These are phyloP conservation scores for Fonsecaea multimorphosa DNA, from an alignment of 2,329 filamentous ascomycete species.

Conservation along the genomic window DNA sequence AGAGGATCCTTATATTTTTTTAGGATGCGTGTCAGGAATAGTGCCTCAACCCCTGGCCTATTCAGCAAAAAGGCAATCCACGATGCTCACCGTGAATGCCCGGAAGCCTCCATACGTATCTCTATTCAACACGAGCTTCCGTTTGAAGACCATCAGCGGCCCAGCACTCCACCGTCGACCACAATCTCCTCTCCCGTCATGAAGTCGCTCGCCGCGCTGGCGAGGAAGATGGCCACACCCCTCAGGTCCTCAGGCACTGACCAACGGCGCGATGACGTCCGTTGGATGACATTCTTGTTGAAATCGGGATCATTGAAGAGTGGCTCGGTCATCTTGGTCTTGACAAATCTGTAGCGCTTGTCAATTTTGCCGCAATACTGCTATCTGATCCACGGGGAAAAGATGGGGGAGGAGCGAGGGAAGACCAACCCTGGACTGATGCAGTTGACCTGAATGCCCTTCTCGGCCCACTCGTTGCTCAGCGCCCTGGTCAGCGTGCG, in stretches of 20 bases:
- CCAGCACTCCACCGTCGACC: slow-evolving; percentile 19
- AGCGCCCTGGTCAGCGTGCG: background rate
- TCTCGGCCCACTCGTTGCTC: background rate
- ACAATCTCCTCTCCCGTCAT: slow-evolving; percentile 21
- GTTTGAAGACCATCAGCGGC: too few relatives aligned
- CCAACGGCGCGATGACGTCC: slow-evolving; percentile 16
- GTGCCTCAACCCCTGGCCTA: too few relatives aligned
- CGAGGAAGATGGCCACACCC: slow-evolving; percentile 17
- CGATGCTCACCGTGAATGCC: too few relatives aligned
- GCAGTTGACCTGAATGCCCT: slow-evolving; percentile 11
- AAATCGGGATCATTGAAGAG: slow-evolving; percentile 13
- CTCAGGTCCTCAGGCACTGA: slow-evolving; percentile 15
- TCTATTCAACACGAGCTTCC: too few relatives aligned
- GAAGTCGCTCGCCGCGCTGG: slow-evolving; percentile 21
- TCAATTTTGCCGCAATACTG: too few relatives aligned
- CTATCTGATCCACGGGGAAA: too few relatives aligned
- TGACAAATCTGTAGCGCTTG: too few relatives aligned
- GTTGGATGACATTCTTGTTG: slow-evolving; percentile 12
- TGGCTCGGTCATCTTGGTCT: slow-evolving; percentile 12
- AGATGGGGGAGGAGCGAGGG: too few relatives aligned
- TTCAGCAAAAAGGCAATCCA: too few relatives aligned
- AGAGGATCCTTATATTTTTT: too few relatives aligned
- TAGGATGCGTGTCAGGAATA: too few relatives aligned
- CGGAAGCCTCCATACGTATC: too few relatives aligned
- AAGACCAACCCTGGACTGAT: slow-evolving; percentile 22